Conservation (phyloP, 2,329 filamentous ascomycete species). For the Claviceps digitariae region DNA sequence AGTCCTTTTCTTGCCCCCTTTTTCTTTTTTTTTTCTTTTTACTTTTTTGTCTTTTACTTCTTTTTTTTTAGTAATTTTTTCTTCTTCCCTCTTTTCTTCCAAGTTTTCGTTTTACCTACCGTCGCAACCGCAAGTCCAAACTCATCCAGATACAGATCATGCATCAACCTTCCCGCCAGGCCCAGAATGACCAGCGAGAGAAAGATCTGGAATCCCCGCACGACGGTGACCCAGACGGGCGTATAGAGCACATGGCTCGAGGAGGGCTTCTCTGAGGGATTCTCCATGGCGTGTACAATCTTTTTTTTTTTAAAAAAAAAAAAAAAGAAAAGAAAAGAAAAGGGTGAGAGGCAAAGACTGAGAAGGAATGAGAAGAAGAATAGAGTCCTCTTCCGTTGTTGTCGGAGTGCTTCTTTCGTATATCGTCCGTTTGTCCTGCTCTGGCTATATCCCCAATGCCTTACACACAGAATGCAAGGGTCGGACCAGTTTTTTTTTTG, state of each 20-base stretch:
- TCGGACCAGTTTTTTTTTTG: too few species aligned
- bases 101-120: constrained; percentile 15
- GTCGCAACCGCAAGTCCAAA: constrained; percentile 27
- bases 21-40: background rate
- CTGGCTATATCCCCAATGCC: too few species aligned
- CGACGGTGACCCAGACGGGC: constrained; percentile 28
- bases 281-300: background rate
- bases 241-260: constrained; percentile 23
- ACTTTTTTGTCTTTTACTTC: background rate
- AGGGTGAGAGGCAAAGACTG: too few species aligned
- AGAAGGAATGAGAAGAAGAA: too few species aligned
- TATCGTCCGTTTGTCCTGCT: too few species aligned
- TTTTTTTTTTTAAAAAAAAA: too few species aligned
- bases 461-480: too few species aligned
- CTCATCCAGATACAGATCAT: constrained; percentile 24
- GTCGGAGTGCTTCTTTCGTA: too few species aligned
- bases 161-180: constrained; percentile 27
- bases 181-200: constrained; percentile 29
- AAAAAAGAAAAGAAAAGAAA: too few species aligned
- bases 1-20: too few species aligned
- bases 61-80: too few species aligned
- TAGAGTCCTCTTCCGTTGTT: too few species aligned
- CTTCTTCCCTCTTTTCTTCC: background rate
- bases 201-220: constrained; percentile 28
- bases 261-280: background rate